phyloP scores from a whole-genome alignment of 805 yeast genomes.

The Kuraishia borneana region DNA sequence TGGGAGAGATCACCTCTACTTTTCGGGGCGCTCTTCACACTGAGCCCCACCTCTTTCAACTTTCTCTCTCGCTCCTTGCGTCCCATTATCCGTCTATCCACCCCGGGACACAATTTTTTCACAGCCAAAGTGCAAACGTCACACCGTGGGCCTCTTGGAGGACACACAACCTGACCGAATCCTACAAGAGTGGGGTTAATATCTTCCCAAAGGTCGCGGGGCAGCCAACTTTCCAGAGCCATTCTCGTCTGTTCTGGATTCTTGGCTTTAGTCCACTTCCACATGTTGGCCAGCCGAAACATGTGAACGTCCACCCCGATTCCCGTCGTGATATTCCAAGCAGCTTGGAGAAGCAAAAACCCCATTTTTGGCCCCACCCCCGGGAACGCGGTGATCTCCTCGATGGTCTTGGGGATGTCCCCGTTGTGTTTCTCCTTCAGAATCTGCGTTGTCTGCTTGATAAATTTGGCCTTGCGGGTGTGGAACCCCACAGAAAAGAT shows the following conservation, averaged over 20 bases:
- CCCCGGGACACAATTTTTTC: constrained; percentile 46
- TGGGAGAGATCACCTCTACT: constrained; percentile 32
- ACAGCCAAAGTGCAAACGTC: constrained; percentile 52
- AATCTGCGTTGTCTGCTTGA: constrained; percentile 49
- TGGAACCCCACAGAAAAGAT: constrained; percentile 87
- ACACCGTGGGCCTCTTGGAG: constrained; percentile 60
- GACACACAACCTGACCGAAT: constrained; percentile 84
- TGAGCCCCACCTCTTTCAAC: constrained; percentile 11
- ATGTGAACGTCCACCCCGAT: constrained; percentile 95
- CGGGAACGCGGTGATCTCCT: constrained; percentile 58
- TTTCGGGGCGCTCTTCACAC: constrained; percentile 6
- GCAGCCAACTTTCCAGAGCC: constrained; percentile 65
- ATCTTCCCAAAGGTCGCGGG: constrained; percentile 65
- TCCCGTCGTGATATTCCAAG: constrained; percentile 69
- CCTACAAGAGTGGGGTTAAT: constrained; percentile 85
- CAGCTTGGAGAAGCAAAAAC: constrained; percentile 63
- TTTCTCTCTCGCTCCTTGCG: constrained; percentile 13
- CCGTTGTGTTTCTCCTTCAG: constrained; percentile 37
- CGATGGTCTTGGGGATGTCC: constrained; percentile 66
- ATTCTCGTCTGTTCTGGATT: constrained; percentile 72
- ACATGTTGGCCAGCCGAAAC: constrained; percentile 67
- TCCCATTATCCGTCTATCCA: constrained; percentile 31
- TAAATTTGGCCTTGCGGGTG: constrained; percentile 60
- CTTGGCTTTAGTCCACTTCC: constrained; percentile 55
- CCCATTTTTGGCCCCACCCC: constrained; percentile 98